phyloP scores from a whole-genome alignment of 441 rosid species.

The Pelargonium australe region DNA sequence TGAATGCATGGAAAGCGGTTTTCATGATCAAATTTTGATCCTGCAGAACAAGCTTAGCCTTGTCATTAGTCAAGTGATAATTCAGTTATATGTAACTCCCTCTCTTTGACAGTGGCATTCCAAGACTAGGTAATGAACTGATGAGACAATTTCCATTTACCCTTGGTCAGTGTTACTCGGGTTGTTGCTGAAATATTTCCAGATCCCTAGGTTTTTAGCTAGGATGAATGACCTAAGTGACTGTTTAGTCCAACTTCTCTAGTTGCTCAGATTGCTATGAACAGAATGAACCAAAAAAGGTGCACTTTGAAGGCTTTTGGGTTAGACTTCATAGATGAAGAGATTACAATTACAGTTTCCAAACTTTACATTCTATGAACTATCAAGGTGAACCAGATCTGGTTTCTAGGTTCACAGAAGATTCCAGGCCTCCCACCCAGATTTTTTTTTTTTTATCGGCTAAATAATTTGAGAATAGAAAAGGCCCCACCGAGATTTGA shows the following conservation, averaged over 20 bases:
- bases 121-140: not conserved
- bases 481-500: too few species aligned
- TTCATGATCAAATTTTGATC: not conserved
- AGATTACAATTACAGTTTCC: too few species aligned
- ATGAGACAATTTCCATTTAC: conserved; percentile 1
- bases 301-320: not conserved
- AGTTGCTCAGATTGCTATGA: not conserved
- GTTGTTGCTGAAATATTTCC: too few species aligned
- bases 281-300: not conserved
- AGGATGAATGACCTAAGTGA: not conserved
- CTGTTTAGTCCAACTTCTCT: not conserved
- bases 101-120: not conserved
- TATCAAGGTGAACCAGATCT: not conserved
- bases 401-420: not conserved
- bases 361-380: too few species aligned
- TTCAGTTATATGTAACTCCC: not conserved
- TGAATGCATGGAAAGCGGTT: not conserved
- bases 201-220: not conserved
- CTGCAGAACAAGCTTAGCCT: not conserved
- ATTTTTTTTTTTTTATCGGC: not conserved
- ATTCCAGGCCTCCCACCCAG: not conserved
- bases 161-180: not conserved
- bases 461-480: too few species aligned
- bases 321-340: too few species aligned
- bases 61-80: not conserved